phyloP scores from a whole-genome alignment of 2,329 filamentous ascomycete genomes.

The Colletotrichum sansevieriae region DNA sequence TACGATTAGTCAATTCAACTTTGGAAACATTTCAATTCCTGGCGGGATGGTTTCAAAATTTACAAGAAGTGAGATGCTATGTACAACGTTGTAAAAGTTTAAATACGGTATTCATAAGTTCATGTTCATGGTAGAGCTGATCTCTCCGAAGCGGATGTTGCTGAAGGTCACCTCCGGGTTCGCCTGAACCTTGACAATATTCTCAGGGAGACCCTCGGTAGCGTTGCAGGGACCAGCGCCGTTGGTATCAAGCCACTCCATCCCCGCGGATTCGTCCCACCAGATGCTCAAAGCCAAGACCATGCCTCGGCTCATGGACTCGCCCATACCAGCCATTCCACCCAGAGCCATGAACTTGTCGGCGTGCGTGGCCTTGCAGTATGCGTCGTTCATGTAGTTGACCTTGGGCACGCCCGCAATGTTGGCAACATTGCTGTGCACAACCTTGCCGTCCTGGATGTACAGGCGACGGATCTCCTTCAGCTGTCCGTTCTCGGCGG shows the following conservation, averaged over 20 bases:
- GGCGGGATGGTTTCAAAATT: too few relatives aligned
- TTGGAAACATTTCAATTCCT: too few relatives aligned
- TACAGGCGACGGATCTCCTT: constrained; percentile 63
- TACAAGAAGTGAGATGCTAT: too few relatives aligned
- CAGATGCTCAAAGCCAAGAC: constrained; percentile 67
- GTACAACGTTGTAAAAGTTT: too few relatives aligned
- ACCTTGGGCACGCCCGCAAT: constrained; percentile 44
- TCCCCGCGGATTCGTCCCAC: constrained; percentile 65
- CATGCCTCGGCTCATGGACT: constrained; percentile 63
- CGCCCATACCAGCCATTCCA: constrained; percentile 57
- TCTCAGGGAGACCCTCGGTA: constrained; percentile 64
- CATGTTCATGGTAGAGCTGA: constrained; percentile 53
- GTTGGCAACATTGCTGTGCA: constrained; percentile 54
- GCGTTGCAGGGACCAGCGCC: constrained; percentile 66
- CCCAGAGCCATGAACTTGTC: constrained; percentile 50
- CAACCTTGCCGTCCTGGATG: constrained; percentile 60
- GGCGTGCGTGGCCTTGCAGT: constrained; percentile 45
- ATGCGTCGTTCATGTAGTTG: constrained; percentile 47
- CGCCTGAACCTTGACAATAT: constrained; percentile 59
- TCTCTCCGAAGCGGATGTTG: constrained; percentile 69
- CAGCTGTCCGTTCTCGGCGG: constrained; percentile 50
- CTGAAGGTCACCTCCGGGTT: constrained; percentile 65
- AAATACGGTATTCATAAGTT: not conserved
- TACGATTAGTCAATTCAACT: too few relatives aligned
- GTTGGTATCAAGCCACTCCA: constrained; percentile 68